Evolutionary conservation across 345 rosid species (phyloP).

Genomic region (Linum tenue): DNA sequence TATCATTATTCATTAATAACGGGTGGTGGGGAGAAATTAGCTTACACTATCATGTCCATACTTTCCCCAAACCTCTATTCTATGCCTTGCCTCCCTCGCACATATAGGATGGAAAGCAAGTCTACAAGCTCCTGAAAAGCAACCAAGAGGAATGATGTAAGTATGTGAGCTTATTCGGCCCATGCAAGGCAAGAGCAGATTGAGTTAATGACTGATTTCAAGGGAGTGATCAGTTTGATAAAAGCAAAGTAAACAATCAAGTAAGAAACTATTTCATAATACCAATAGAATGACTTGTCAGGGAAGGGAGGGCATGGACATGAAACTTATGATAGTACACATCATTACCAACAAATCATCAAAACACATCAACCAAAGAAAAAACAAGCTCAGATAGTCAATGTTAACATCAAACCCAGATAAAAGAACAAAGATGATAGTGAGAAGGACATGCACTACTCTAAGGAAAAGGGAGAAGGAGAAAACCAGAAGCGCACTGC

Average conservation of each 20-base stretch:
- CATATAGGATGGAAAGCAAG: slow-evolving; percentile 90
- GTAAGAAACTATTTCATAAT: background rate
- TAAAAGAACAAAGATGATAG: background rate
- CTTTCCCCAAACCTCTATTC: slow-evolving; percentile 93
- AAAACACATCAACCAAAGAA: background rate
- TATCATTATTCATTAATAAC: background rate
- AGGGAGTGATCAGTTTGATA: background rate
- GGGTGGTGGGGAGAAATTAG: slow-evolving; percentile 7
- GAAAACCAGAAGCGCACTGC: background rate
- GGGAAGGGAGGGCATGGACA: background rate
- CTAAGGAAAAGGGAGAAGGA: background rate
- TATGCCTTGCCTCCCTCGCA: slow-evolving; percentile 84
- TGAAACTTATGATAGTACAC: background rate
- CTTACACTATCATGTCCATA: slow-evolving; percentile 73
- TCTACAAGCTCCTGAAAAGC: slow-evolving; percentile 69
- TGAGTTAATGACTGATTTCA: background rate
- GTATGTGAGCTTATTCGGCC: background rate
- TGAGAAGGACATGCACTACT: background rate
- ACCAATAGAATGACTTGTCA: background rate
- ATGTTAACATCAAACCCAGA: background rate
- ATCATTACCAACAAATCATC: background rate
- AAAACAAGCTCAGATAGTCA: background rate
- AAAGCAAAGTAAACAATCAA: background rate
- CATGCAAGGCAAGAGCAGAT: background rate
- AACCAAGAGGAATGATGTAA: slow-evolving; percentile 5